Conservation (phyloP, 495 filamentous ascomycete species). For the Lasiosphaeris hirsuta region DNA sequence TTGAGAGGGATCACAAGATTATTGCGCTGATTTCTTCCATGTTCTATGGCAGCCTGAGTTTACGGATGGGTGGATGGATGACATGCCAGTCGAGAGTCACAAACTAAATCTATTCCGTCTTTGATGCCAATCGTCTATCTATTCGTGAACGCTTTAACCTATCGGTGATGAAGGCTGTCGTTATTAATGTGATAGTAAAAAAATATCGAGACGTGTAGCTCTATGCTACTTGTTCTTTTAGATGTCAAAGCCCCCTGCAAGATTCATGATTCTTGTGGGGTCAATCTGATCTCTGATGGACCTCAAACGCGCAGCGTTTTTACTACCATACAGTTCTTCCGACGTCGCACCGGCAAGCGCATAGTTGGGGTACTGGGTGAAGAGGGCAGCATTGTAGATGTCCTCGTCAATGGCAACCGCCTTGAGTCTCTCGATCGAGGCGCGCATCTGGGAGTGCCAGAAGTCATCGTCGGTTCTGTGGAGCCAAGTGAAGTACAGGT, state of each 20-base stretch:
- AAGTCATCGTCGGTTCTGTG: constrained; percentile 19
- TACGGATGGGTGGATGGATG: too few relatives aligned
- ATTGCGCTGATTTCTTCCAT: too few relatives aligned
- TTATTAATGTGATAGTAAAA: too few relatives aligned
- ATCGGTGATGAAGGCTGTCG: too few relatives aligned
- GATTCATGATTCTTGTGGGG: constrained; percentile 23
- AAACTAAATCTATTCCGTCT: too few relatives aligned
- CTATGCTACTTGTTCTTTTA: neutral
- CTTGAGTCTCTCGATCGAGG: constrained; percentile 14
- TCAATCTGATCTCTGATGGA: constrained; percentile 17
- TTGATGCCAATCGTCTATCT: too few relatives aligned
- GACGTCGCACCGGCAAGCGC: constrained; percentile 10
- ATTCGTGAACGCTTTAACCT: too few relatives aligned
- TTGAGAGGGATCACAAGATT: too few relatives aligned
- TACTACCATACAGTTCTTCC: constrained; percentile 19
- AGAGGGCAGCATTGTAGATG: constrained; percentile 18
- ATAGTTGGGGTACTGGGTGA: constrained; percentile 25
- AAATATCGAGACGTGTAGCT: too few relatives aligned
- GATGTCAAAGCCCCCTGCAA: constrained; percentile 24
- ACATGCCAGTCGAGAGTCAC: too few relatives aligned
- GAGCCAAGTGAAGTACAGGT: constrained; percentile 25
- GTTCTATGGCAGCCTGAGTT: too few relatives aligned
- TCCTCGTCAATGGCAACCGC: constrained; percentile 18
- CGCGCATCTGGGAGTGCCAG: constrained; percentile 19
- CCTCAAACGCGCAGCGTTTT: constrained; percentile 19